Conservation (phyloP, 257 asterid species). For the Capsicum pubescens region DNA sequence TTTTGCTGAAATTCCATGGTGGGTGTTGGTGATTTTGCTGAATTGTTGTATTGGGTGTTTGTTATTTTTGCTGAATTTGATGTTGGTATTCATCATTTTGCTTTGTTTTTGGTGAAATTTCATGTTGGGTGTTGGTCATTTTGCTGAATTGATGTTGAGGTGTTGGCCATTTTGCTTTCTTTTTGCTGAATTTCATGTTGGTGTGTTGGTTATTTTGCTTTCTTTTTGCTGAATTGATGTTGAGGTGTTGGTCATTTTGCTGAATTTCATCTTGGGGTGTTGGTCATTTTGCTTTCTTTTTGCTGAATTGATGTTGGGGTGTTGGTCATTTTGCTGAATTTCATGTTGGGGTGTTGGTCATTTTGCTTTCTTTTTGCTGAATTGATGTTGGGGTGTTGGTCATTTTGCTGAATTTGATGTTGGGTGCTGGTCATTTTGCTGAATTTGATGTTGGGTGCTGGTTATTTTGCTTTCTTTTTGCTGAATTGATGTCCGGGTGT, state of each 20-base stretch:
- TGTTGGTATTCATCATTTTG: too few relatives aligned
- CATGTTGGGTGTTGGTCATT: not conserved
- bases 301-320: not conserved
- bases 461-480: too few relatives aligned
- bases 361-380: not conserved
- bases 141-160: not conserved
- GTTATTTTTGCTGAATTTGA: not conserved
- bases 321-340: too few relatives aligned
- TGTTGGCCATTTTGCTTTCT: not conserved
- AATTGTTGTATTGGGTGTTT: too few relatives aligned
- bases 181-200: not conserved
- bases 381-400: not conserved
- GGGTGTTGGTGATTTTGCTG: not conserved
- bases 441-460: not conserved
- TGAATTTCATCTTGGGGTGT: not conserved
- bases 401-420: not conserved
- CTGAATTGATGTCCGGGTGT: too few relatives aligned
- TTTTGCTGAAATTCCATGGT: not conserved
- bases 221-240: too few relatives aligned
- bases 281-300: not conserved
- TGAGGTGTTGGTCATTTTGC: not conserved
- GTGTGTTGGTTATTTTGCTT: not conserved
- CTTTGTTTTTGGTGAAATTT: not conserved
- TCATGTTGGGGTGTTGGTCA: not conserved
- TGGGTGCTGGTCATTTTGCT: not conserved